Evolutionary conservation across 768 basidiomycete species (phyloP).

Genomic region (Hortiboletus campestris): DNA sequence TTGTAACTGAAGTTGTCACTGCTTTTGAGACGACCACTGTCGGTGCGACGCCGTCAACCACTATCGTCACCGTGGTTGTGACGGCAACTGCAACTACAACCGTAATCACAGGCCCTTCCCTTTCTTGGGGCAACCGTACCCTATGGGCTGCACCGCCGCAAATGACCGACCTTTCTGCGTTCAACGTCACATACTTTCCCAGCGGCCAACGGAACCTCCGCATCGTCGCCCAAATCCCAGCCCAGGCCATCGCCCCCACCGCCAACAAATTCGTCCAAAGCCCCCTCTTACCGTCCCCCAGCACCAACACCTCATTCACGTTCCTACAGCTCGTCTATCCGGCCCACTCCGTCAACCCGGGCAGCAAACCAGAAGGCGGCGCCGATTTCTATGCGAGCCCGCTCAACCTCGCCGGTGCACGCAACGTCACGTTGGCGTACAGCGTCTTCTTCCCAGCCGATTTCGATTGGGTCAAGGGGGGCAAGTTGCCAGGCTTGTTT

Average conservation of each 20-base stretch:
- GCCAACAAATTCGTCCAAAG: conserved; percentile 15
- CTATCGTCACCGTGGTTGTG: conserved; percentile 9
- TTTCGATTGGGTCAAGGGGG: conserved; percentile 78
- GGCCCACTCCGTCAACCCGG: conserved; percentile 66
- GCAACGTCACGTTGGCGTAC: conserved; percentile 60
- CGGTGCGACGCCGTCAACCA: background rate
- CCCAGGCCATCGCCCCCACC: conserved; percentile 29
- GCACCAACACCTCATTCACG: conserved; percentile 36
- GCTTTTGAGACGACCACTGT: conserved; percentile 9
- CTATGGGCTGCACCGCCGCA: conserved; percentile 52
- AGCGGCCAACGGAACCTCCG: conserved; percentile 54
- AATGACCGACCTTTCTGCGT: conserved; percentile 58
- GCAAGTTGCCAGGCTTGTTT: conserved; percentile 83
- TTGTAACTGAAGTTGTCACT: conserved; percentile 12
- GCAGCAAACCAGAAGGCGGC: conserved; percentile 60
- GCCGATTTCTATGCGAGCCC: conserved; percentile 65
- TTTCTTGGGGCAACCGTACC: conserved; percentile 18
- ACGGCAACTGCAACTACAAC: background rate
- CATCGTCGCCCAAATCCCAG: conserved; percentile 50
- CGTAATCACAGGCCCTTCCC: background rate
- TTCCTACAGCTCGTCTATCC: conserved; percentile 69
- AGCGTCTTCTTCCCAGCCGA: conserved; percentile 73
- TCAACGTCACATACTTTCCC: conserved; percentile 57
- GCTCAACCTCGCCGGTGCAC: conserved; percentile 43
- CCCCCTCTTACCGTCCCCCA: background rate